phyloP scores from a whole-genome alignment of 2,329 filamentous ascomycete species.

The Fusarium tjaetaba region DNA sequence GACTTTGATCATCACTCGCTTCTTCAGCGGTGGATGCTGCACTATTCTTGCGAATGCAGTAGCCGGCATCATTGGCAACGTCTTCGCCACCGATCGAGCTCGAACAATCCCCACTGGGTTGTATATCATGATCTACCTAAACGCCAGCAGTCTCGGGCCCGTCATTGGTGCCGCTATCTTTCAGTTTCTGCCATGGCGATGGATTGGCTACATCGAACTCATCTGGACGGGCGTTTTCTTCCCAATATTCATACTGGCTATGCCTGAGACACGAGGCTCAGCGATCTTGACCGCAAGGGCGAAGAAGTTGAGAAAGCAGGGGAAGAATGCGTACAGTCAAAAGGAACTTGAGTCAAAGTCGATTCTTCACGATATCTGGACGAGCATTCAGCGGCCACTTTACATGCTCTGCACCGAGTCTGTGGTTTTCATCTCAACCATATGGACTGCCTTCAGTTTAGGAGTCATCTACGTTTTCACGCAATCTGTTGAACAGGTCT shows the following conservation, averaged over 20 bases:
- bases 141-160: slow-evolving; percentile 17
- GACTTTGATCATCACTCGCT: slow-evolving; percentile 16
- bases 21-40: slow-evolving; percentile 26
- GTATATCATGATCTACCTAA: slow-evolving; percentile 28
- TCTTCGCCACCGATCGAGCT: slow-evolving; percentile 11
- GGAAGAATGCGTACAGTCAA: slow-evolving; percentile 1
- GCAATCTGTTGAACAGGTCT: slow-evolving; percentile 24
- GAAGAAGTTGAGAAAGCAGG: slow-evolving; percentile 2
- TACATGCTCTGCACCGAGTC: slow-evolving; percentile 31
- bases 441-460: slow-evolving; percentile 24
- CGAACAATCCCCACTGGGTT: slow-evolving; percentile 12
- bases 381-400: slow-evolving; percentile 4
- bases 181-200: slow-evolving; percentile 14
- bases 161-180: slow-evolving; percentile 24
- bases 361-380: slow-evolving; percentile 1
- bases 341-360: slow-evolving; percentile 20
- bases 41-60: slow-evolving; percentile 9
- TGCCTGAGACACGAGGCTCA: slow-evolving; percentile 20
- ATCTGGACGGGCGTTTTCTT: slow-evolving; percentile 29
- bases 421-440: background rate
- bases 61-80: slow-evolving; percentile 4
- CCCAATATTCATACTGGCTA: slow-evolving; percentile 20
- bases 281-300: slow-evolving; percentile 4
- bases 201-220: slow-evolving; percentile 29
- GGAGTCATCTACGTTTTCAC: slow-evolving; percentile 25